Base-by-base conservation (phyloP, 345 rosid genomes). In the Trapa bicornis region DNA sequence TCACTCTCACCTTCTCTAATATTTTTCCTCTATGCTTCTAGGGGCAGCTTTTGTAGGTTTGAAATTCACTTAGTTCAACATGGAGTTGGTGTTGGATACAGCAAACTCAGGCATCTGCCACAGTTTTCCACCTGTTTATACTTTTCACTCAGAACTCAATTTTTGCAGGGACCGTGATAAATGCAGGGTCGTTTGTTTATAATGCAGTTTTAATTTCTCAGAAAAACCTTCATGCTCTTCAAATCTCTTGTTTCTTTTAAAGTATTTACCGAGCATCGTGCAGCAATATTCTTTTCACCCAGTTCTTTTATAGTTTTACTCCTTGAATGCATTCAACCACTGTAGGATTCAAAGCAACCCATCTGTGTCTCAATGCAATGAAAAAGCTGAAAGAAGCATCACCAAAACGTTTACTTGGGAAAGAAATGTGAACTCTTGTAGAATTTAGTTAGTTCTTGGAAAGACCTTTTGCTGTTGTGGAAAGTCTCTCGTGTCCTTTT, bases 11-110 rank as follows among this genome's bases (percentile, higher is more conserved):
- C 32, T 22, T 22, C 43, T 74, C 64, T 73, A 65, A 72, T 67
- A 45, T 56, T 60, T 54, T 62, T 61, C 68, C 61, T 64, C 56
- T 50, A 61, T 64, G 68, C 67, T 72, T 72, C 43, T 72, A 71
- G 80, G 80, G 78, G 63, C 73, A 70, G 42, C 63, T 68, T 67
- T 66, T 60, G 72, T 61, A 68, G 69, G 75, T 69, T 70, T 76
- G 68, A 66, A 73, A 71, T 71, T 77, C 67, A 52, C 37, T 68
- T 38, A 71, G 70, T 47, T 71, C 75, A 64, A 67, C 76, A 61
- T 60, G 69, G 71, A 71, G 74, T 63, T 67, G 69, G 68, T 67
- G 66, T 58, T 61, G 52, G 65, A 61, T 68, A 69, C 58, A 22
- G 70, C 42, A 47, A 48, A 62, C 52, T 54, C 10, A 3, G 52